Base-by-base conservation (phyloP, 805 yeast species). In the Candida morakotiae region DNA sequence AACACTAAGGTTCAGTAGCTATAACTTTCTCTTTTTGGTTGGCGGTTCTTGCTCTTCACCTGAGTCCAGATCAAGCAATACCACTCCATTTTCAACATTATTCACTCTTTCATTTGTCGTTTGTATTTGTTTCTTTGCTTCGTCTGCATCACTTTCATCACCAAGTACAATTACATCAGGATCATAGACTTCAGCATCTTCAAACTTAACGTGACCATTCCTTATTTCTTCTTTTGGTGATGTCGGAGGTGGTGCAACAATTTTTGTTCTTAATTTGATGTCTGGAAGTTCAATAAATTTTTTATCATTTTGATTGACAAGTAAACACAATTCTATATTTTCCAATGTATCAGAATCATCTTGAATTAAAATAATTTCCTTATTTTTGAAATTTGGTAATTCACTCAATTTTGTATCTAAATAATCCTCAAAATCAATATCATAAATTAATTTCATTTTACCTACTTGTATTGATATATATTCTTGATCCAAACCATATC, bases 381-480 rank as follows among this genome's bases (percentile, higher is more conserved):
- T 93, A 34, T 66, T 60, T 5, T 45, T 48, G 20, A 88, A 62
- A 8, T 83, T 83, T 11, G 82, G 56, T 9, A 65, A 39, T 1
- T 73, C 75, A 1, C 44, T 39, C 13, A 93, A 60, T 0, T 68
- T 55, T 23, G 63, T 67, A 0, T 62, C 64, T 9, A 69, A 49
- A 51, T 91, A 81, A 51, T 89, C 98, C 34, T 87, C 95, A 56
- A 86, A 88, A 52, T 91, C 98, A 40, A 71, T 71, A 60, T 93
- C 98, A 48, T 86, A 87, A 7, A 93, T 55, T 42, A 93, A 67
- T 46, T 74, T 72, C 24, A 77, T 73, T 26, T 66, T 60, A 3
- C 81, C 83, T 18, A 81, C 64, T 15, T 83, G 71, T 5, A 85
- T 52, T 2, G 87, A 71, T 26, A 83, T 79, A 26, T 70, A 79